Percentiles rank a stretch among this genome's conserved stretches.
Conservation (phyloP, 345 rosid genomes). For the Acer campestre region DNA sequence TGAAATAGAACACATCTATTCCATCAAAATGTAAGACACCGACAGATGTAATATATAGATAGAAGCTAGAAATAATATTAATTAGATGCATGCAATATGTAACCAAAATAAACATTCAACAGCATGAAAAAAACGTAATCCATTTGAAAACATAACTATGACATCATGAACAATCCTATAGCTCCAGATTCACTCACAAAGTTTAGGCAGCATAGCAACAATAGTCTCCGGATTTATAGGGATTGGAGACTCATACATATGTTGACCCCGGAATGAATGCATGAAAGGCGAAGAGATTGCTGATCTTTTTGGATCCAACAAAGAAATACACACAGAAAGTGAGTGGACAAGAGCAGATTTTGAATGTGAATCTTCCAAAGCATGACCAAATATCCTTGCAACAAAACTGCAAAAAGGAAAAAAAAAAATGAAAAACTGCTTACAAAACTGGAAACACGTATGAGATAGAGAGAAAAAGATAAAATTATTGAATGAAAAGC, state of each 20-base stretch:
- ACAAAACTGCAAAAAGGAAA: slow-evolving; percentile 62
- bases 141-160: not conserved
- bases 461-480: not conserved
- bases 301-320: slow-evolving; percentile 91
- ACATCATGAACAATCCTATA: not conserved
- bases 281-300: slow-evolving; percentile 67
- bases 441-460: slow-evolving; percentile 3
- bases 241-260: slow-evolving; percentile 74
- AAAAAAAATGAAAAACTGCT: slow-evolving; percentile 16
- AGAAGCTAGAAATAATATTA: not conserved
- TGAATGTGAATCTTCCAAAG: slow-evolving; percentile 88
- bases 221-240: slow-evolving; percentile 84
- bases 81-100: not conserved
- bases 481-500: not conserved
- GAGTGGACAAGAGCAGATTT: slow-evolving; percentile 91
- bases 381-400: slow-evolving; percentile 90
- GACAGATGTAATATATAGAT: not conserved
- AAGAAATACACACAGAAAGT: slow-evolving; percentile 92
- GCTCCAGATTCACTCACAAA: slow-evolving; percentile 55
- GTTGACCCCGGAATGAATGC: slow-evolving; percentile 79
- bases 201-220: slow-evolving; percentile 93
- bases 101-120: not conserved
- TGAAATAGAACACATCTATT: not conserved
- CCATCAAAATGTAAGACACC: not conserved
- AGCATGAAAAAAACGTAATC: not conserved